Conservation (phyloP, 2,329 filamentous ascomycete genomes). For the Fusarium nanum region DNA sequence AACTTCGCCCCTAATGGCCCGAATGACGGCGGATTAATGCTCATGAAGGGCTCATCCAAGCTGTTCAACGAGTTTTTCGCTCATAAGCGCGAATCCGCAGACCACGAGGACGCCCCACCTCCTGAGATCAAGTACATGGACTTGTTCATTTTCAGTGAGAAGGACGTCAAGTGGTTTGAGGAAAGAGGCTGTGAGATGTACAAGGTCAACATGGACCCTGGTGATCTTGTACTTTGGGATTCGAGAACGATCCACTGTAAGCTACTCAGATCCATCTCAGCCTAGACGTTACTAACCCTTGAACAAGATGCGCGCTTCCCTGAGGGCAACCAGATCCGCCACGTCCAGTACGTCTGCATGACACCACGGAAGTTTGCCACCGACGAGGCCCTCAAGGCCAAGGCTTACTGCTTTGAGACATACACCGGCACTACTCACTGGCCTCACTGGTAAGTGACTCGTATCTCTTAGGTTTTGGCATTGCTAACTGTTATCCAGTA, state of each 20-base stretch:
- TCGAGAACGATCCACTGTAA: conserved; percentile 2
- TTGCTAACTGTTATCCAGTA: neutral
- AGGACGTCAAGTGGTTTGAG: conserved; percentile 53
- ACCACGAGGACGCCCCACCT: conserved; percentile 49
- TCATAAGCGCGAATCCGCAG: conserved; percentile 49
- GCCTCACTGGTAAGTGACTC: conserved; percentile 14
- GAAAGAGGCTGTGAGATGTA: conserved; percentile 49
- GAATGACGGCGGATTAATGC: conserved; percentile 52
- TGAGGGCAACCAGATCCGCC: conserved; percentile 52
- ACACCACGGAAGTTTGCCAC: conserved; percentile 23
- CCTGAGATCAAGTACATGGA: conserved; percentile 49
- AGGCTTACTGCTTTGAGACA: neutral
- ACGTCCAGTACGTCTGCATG: conserved; percentile 32
- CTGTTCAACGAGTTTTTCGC: conserved; percentile 52
- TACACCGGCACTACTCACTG: neutral
- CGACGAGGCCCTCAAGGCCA: conserved; percentile 11
- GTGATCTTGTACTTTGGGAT: conserved; percentile 57
- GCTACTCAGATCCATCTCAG: no score
- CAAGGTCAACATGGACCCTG: conserved; percentile 57
- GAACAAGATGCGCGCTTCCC: conserved; percentile 41
- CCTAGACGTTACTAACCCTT: no score
- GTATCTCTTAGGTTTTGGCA: accelerated
- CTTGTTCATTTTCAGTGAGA: conserved; percentile 50
- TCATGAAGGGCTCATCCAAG: conserved; percentile 45
- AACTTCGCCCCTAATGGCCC: conserved; percentile 49